Base-by-base conservation (phyloP, 768 basidiomycete genomes). In the Boletus edulis region DNA sequence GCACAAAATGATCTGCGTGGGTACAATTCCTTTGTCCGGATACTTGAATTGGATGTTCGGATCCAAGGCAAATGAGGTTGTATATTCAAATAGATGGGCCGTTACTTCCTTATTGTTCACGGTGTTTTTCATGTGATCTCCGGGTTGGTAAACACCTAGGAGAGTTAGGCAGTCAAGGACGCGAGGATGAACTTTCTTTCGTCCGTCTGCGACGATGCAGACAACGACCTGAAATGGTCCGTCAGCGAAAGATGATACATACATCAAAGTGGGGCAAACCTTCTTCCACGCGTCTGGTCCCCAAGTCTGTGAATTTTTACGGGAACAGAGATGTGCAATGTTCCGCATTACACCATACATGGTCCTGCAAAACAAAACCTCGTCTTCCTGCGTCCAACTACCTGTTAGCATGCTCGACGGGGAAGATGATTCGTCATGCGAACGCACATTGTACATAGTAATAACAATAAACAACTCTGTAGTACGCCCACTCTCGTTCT, bases 221-320 rank as follows among this genome's bases (percentile, higher is more conserved):
- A 96, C 91, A 3, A 96, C 93, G 24, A 96, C 91, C 88, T 91
- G 29, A 31, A 15, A 32, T 15, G 32, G 11, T 22, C 4, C 18
- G 27, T 61, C 31, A 66, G 45, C 13, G 9, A 8, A n/a, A 37
- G 18, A 14, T 35, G 8, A 18, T 15, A 22, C 39, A 13, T 32
- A 9, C 17, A 22, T 49, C n/a, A 35, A 15, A 9, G 46, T 31
- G 27, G 45, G 7, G 18, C 35, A 20, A 46, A 84, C 89, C 82
- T 97, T 98, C 72, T 98, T 93, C 96, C 96, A 98, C 5, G 93
- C 89, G 43, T 96, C 94, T 4, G 85, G 83, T 3, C 96, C 96
- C 96, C 96, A 98, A 5, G 93, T 97, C 63, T 92, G 90, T 11
- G 90, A 93, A 56, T 88, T 88, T 66, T 91, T 91, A 31, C 96